These are phyloP conservation scores for Penicillium herquei DNA, from an alignment of 495 filamentous ascomycete species.

Conservation along the genomic window DNA sequence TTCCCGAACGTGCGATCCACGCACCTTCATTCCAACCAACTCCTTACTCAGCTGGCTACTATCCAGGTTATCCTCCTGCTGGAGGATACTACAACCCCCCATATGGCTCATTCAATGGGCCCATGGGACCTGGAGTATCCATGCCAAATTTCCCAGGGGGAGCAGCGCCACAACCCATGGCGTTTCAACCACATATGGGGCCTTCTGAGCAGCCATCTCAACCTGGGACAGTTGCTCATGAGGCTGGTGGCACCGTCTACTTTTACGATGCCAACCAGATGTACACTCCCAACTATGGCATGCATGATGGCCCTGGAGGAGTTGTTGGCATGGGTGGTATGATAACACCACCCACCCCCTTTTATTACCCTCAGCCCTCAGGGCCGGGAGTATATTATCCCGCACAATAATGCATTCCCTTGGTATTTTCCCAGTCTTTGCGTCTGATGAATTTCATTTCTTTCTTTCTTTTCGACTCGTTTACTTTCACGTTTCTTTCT, in stretches of 20 bases:
- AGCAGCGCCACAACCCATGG: slow-evolving; percentile 31
- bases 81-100: slow-evolving; percentile 55
- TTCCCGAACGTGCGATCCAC: slow-evolving; percentile 91
- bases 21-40: slow-evolving; percentile 89
- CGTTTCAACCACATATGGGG: slow-evolving; percentile 47
- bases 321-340: slow-evolving; percentile 75
- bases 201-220: slow-evolving; percentile 49
- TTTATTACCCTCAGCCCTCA: slow-evolving; percentile 67
- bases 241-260: slow-evolving; percentile 92
- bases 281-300: slow-evolving; percentile 45
- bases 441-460: slow-evolving; percentile 7
- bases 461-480: not conserved
- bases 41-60: slow-evolving; percentile 58
- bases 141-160: slow-evolving; percentile 52
- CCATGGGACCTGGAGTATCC: slow-evolving; percentile 51
- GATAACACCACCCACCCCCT: slow-evolving; percentile 72
- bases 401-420: slow-evolving; percentile 45
- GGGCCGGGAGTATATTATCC: slow-evolving; percentile 59
- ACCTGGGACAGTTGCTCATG: slow-evolving; percentile 78
- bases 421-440: not conserved
- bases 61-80: slow-evolving; percentile 56
- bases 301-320: slow-evolving; percentile 51
- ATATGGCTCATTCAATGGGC: slow-evolving; percentile 38
- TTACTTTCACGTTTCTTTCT: not conserved
- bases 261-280: slow-evolving; percentile 82